phyloP scores from a whole-genome alignment of 768 basidiomycete species.

The Tulasnella sp. region DNA sequence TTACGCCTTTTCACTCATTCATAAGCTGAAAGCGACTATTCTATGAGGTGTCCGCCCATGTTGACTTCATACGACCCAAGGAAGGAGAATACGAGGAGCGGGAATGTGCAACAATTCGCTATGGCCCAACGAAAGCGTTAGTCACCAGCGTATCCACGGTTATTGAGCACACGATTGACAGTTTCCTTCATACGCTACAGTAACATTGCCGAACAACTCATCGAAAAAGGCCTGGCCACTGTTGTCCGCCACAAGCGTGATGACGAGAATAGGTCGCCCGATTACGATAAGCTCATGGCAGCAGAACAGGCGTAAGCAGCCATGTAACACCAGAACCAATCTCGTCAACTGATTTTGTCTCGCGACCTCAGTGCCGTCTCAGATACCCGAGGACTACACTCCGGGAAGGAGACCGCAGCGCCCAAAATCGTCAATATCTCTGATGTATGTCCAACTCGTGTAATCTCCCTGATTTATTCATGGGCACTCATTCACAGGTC shows the following conservation, averaged over 20 bases:
- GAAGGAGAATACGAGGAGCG: slow-evolving; percentile 93
- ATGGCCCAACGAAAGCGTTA: slow-evolving; percentile 70
- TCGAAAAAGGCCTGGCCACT: slow-evolving; percentile 86
- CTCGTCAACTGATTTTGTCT: background rate
- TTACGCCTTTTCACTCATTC: background rate
- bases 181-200: slow-evolving; percentile 31
- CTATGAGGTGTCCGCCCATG: slow-evolving; percentile 33
- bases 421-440: slow-evolving; percentile 83
- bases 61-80: slow-evolving; percentile 84
- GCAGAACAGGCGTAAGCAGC: slow-evolving; percentile 78
- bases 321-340: slow-evolving; percentile 13
- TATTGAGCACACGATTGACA: background rate
- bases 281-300: slow-evolving; percentile 91
- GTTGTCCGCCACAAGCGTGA: slow-evolving; percentile 88
- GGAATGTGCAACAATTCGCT: slow-evolving; percentile 82
- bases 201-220: slow-evolving; percentile 84
- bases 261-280: slow-evolving; percentile 91
- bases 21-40: background rate
- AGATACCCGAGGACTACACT: slow-evolving; percentile 79
- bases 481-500: background rate
- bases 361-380: slow-evolving; percentile 49
- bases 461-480: background rate
- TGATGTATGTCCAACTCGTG: slow-evolving; percentile 48
- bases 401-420: slow-evolving; percentile 74
- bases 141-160: slow-evolving; percentile 25